These are phyloP conservation scores for Westerdykella ornata DNA, from an alignment of 2,329 filamentous ascomycete genomes.

Conservation along the genomic window DNA sequence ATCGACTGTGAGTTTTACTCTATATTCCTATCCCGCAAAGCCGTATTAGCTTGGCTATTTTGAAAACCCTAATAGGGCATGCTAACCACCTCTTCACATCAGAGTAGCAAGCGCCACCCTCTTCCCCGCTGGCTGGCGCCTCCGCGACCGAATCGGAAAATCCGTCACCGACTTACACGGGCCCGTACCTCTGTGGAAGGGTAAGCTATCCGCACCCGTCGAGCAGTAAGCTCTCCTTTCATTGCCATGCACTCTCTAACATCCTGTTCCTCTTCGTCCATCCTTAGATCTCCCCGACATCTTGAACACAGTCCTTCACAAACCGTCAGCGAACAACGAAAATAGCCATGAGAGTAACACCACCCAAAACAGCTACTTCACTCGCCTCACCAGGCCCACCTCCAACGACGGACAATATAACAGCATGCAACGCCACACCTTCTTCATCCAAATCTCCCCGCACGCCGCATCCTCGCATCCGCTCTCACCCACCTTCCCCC, in stretches of 20 bases:
- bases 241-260: constrained; percentile 2
- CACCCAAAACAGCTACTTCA: constrained; percentile 38
- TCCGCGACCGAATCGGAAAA: constrained; percentile 45
- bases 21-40: not conserved
- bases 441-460: constrained; percentile 46
- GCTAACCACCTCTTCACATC: not conserved
- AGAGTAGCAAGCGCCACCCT: constrained; percentile 48
- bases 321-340: no score
- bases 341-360: no score
- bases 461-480: constrained; percentile 16
- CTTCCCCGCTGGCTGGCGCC: constrained; percentile 49
- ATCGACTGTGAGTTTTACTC: constrained; percentile 38
- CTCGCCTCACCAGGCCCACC: constrained; percentile 35
- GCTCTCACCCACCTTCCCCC: constrained; percentile 6
- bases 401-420: constrained; percentile 8
- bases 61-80: not conserved
- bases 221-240: constrained; percentile 35
- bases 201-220: constrained; percentile 40
- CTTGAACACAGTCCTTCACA: constrained; percentile 1
- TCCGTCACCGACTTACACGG: constrained; percentile 44
- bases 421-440: constrained; percentile 46
- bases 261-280: not conserved
- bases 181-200: constrained; percentile 46
- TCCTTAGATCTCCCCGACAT: constrained; percentile 13
- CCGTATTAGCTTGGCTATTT: no score